These are phyloP conservation scores for Pichia sp. DNA, from an alignment of 1,139 yeast genomes.

Conservation along the genomic window DNA sequence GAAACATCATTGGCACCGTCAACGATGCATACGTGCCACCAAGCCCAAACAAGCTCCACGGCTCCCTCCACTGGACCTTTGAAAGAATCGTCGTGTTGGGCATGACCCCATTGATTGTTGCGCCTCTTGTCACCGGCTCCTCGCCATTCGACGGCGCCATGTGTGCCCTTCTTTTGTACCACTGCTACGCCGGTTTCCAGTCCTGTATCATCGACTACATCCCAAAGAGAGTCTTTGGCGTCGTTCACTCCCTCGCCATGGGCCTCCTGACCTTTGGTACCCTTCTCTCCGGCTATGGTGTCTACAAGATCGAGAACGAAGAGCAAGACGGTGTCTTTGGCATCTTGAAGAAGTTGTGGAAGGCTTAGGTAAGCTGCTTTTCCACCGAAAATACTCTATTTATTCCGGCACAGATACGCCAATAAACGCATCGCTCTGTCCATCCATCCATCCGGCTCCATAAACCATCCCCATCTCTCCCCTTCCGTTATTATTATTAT, in stretches of 20 bases:
- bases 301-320: constrained; percentile 60
- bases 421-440: too few species aligned
- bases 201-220: constrained; percentile 78
- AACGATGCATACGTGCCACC: constrained; percentile 72
- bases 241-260: constrained; percentile 57
- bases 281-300: constrained; percentile 59
- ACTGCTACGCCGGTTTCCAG: constrained; percentile 69
- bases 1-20: constrained; percentile 67
- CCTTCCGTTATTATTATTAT: neutral
- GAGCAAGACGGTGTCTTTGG: constrained; percentile 55
- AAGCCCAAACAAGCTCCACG: constrained; percentile 49
- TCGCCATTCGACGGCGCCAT: constrained; percentile 56
- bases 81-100: constrained; percentile 59
- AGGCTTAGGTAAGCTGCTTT: constrained; percentile 25
- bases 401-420: neutral
- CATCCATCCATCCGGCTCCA: neutral
- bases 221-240: constrained; percentile 68
- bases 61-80: constrained; percentile 70
- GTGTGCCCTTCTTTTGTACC: constrained; percentile 54
- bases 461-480: neutral
- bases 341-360: constrained; percentile 40
- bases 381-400: neutral
- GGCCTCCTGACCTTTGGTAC: constrained; percentile 63
- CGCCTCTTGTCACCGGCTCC: constrained; percentile 58
- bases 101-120: constrained; percentile 60